These are phyloP conservation scores for Terana coerulea DNA, from an alignment of 768 basidiomycete genomes.

Conservation along the genomic window DNA sequence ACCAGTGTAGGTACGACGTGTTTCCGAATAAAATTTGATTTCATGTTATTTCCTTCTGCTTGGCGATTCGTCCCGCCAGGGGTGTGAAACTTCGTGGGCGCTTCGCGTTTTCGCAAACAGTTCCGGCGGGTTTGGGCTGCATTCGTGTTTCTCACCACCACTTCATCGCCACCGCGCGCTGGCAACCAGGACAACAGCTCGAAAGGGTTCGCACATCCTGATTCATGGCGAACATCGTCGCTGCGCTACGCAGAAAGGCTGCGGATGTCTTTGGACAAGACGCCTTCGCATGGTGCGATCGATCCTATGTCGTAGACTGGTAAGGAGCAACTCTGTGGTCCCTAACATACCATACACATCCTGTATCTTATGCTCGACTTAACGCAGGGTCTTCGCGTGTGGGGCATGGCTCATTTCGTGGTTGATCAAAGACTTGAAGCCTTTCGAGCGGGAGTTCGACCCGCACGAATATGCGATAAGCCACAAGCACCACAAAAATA, in stretches of 20 bases:
- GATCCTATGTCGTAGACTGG: constrained; percentile 55
- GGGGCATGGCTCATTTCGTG: constrained; percentile 41
- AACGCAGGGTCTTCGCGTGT: constrained; percentile 29
- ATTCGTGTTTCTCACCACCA: not conserved
- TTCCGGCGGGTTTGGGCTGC: not conserved
- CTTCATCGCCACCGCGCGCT: not conserved
- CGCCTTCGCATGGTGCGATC: constrained; percentile 28
- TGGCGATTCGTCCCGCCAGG: no score
- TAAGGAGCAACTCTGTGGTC: constrained; percentile 23
- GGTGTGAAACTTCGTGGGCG: no score
- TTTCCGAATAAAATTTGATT: no score
- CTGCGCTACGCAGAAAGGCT: constrained; percentile 7
- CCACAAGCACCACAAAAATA: constrained; percentile 45
- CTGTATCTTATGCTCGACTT: no score
- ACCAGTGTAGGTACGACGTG: no score
- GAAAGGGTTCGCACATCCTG: not conserved
- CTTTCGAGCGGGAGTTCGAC: constrained; percentile 47
- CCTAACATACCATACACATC: not conserved
- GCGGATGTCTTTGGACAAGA: constrained; percentile 18
- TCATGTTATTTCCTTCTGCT: no score
- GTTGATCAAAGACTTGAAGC: constrained; percentile 30
- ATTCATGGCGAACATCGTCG: constrained; percentile 11
- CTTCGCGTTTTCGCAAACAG: not conserved
- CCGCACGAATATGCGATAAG: constrained; percentile 49
- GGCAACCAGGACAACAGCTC: not conserved